Evolutionary conservation across 1,139 yeast species (phyloP), one percentile per base, ranked within the genome.

Genomic region (Geotrichum macrosporum): DNA sequence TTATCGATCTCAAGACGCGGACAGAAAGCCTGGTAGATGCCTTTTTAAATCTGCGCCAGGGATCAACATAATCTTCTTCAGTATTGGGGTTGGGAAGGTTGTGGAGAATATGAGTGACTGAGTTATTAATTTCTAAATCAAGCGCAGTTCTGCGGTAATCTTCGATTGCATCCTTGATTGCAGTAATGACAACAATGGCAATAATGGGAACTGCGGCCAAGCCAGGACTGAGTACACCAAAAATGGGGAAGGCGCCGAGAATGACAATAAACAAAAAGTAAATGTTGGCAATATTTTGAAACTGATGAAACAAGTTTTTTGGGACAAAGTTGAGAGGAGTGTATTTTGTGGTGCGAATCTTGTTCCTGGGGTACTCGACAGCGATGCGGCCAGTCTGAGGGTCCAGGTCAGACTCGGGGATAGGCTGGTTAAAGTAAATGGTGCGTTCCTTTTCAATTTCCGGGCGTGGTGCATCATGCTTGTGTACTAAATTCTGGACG

Each of bases 151-250:
- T 77, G 57, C 94, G 77, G 52, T 88, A 89, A 67, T 92, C 98
- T 66, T 92, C 98, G 54, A 92, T 73, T 0, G 95, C 97, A 69
- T 92, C 98, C 62, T 89, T 89, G 55, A 85, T 68, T 8, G 95
- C 97, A 1, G 98, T 92, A 50, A 92, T 76, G 51, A 76, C 71
- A 35, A 92, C 95, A 71, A 92, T 89, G 50, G 88, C 96, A 66
- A 89, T 85, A 65, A 92, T 78, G 3, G 98, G 98, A 39, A 88
- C 96, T 1, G 95, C 89, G 8, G 94, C 84, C 53, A 92, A 69
- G 3, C 92, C 97, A 0, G 98, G 96, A 54, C 78, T 81, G 13
- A 84, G 78, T 32, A 89, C 96, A 59, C 98, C 98, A 64, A 92
- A 92, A 47, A 92, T 81, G 53, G 84, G 77, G 69, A 92, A 87